Base-by-base conservation (phyloP, 352 stramenopile genomes). In the Globisporangium cystogenes region DNA sequence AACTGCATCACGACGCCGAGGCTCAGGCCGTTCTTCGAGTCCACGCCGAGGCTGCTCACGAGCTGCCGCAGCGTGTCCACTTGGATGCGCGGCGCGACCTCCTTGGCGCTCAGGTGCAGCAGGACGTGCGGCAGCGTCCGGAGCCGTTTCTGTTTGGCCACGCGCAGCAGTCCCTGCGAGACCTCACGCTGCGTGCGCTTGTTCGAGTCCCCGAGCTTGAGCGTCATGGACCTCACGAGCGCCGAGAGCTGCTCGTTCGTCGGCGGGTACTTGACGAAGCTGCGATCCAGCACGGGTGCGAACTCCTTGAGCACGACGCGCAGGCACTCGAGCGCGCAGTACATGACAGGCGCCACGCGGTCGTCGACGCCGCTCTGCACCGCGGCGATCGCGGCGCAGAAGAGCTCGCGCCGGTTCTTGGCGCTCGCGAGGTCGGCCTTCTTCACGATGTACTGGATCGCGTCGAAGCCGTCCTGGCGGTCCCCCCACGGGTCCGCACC, bases 281-380 rank as follows among this genome's bases (percentile, higher is more conserved):
- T 60, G 1, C 65, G 65, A 18, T 87, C 74, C 8, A 86, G 24
- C 4, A 77, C 67, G 2, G 72, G 70, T 7, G 72, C 48, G 53
- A 87, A 90, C 51, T 77, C 74, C 29, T 86, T 86, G 7, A 91
- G 61, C n/a, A 91, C 58, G 16, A 67, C 51, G 36, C 68, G 66
- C 15, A 93, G 62, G 41, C 77, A 90, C 31, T 93, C 77, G n/a
- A 93, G 66, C 15, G 80, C 69, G 41, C 82, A 93, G 65, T 85
- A 93, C 77, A 93, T 87, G 48, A 93, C 82, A 7, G 82, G 80
- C 2, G 76, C 76, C 0, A 93, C 80, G 21, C 76, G 77, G 56
- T 91, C 82, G 10, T 90, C 80, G 1, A 90, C 77, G 7, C 82
- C 82, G 43, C 76, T 81, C 24, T 90, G 77, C 27, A 89, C 65